Evolutionary conservation across 345 rosid species (phyloP).

Genomic region (Mangifera indica): DNA sequence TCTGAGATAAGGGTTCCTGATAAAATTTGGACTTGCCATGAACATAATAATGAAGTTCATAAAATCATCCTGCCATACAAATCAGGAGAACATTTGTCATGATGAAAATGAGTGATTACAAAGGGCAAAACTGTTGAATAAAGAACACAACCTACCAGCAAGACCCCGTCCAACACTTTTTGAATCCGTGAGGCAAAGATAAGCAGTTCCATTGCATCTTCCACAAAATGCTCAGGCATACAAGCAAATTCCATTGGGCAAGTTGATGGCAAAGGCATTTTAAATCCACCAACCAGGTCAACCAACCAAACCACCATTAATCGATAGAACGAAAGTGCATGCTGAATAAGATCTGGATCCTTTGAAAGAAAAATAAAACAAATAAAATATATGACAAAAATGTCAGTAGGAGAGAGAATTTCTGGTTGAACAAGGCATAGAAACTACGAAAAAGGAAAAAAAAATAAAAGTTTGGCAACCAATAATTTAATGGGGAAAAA

Average conservation of each 20-base stretch:
- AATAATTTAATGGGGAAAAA: background rate
- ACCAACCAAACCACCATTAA: conserved; percentile 90
- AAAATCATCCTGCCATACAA: conserved; percentile 81
- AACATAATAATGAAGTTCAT: conserved; percentile 99
- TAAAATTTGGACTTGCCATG: conserved; percentile 85
- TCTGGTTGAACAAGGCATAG: background rate
- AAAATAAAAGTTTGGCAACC: background rate
- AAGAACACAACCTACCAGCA: conserved; percentile 52
- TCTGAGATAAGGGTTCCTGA: conserved; percentile 93
- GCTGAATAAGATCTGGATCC: conserved; percentile 82
- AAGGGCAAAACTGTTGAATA: background rate
- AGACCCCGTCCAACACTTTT: conserved; percentile 79
- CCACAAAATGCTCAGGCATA: conserved; percentile 99
- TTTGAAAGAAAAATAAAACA: conserved; percentile 23
- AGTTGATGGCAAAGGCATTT: conserved; percentile 78
- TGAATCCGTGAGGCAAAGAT: conserved; percentile 92
- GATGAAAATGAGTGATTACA: background rate
- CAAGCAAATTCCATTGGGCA: conserved; percentile 94
- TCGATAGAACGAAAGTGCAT: conserved; percentile 82
- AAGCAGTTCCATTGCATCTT: conserved; percentile 96
- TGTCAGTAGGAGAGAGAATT: conserved; percentile 6
- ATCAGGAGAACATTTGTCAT: conserved; percentile 2
- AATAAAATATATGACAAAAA: conserved; percentile 7
- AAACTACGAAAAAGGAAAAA: background rate
- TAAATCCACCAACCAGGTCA: conserved; percentile 87